Evolutionary conservation across 345 rosid species (phyloP).

Genomic region (Triadica sebifera): DNA sequence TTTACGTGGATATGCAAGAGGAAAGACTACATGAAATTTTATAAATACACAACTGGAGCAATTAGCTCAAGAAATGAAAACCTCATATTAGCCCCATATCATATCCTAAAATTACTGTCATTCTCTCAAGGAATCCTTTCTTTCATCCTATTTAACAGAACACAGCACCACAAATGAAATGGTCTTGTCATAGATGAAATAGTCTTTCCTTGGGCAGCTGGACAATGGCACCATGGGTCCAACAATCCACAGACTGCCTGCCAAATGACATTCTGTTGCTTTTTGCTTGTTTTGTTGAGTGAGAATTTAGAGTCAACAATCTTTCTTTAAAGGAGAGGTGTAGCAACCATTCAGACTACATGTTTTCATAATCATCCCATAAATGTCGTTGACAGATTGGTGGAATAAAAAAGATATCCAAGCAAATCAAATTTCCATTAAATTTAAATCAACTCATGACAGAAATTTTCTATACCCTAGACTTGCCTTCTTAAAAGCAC

Average conservation of each 20-base stretch:
- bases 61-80: neutral
- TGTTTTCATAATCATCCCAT: neutral
- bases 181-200: neutral
- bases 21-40: neutral
- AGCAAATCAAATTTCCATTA: neutral
- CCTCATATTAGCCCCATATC: neutral
- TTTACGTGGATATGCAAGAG: neutral
- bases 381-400: neutral
- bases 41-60: neutral
- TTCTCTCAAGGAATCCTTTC: neutral
- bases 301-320: neutral
- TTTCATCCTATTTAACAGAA: conserved; percentile 4
- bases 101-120: neutral
- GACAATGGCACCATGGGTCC: neutral
- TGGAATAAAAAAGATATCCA: neutral
- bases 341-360: neutral
- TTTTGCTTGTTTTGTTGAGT: neutral
- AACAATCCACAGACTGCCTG: neutral
- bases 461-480: neutral
- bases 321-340: neutral
- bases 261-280: neutral
- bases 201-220: neutral
- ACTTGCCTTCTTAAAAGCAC: neutral
- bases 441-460: neutral
- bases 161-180: neutral